These are phyloP conservation scores for Malus hybrid DNA, from an alignment of 331 rosid species.

Conservation along the genomic window DNA sequence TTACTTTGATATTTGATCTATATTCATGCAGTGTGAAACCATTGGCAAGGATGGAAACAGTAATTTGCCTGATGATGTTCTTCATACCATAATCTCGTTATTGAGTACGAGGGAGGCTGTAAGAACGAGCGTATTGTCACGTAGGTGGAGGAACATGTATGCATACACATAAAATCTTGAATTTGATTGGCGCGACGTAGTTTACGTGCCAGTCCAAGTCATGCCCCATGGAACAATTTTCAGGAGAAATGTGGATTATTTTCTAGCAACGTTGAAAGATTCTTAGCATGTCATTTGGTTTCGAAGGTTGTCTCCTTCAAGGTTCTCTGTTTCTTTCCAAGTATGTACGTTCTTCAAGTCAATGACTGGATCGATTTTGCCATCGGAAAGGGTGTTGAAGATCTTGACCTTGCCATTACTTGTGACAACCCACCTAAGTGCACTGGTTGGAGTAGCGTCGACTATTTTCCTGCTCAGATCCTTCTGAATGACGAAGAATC, in stretches of 20 bases:
- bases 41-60: not conserved
- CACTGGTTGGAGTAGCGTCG: not conserved
- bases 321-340: not conserved
- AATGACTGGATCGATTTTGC: not conserved
- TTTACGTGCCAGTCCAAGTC: not conserved
- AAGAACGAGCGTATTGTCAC: not conserved
- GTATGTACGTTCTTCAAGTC: not conserved
- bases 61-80: constrained; percentile 10
- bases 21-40: not conserved
- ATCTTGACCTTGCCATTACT: not conserved
- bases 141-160: not conserved
- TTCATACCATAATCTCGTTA: constrained; percentile 2
- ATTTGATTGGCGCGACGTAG: not conserved
- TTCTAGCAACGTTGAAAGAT: not conserved
- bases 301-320: not conserved
- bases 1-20: no score
- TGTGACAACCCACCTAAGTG: not conserved
- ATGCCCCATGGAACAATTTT: not conserved
- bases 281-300: not conserved
- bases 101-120: constrained; percentile 6
- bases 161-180: not conserved
- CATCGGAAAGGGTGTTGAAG: not conserved
- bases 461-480: not conserved
- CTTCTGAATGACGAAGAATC: not conserved
- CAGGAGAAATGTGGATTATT: not conserved